Percentiles rank a stretch among this genome's conserved stretches.
Conservation (phyloP, 2,329 filamentous ascomycete genomes). For the Curvularia sp. region DNA sequence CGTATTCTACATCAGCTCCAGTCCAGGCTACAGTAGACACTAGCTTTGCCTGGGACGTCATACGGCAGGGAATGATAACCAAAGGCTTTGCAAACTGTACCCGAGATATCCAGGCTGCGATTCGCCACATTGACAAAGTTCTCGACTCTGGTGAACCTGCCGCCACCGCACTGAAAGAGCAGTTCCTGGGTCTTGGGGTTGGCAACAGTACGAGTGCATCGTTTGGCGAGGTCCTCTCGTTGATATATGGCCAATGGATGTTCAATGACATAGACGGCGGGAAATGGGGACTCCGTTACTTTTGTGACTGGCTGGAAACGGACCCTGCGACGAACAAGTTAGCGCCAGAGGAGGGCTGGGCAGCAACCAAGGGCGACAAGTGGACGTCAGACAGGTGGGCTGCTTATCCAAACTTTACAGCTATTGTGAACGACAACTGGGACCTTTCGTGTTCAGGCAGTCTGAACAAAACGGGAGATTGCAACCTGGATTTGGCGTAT, state of each 20-base stretch:
- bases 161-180: slow-evolving; percentile 54
- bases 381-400: slow-evolving; percentile 54
- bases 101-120: slow-evolving; percentile 57
- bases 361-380: slow-evolving; percentile 43
- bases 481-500: slow-evolving; percentile 50
- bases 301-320: background rate
- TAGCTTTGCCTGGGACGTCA: slow-evolving; percentile 59
- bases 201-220: slow-evolving; percentile 53
- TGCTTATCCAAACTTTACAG: slow-evolving; percentile 48
- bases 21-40: slow-evolving; percentile 59
- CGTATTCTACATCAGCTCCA: slow-evolving; percentile 48
- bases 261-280: background rate
- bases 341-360: background rate
- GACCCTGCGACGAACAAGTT: background rate
- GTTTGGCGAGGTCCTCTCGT: background rate
- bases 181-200: slow-evolving; percentile 57
- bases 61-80: slow-evolving; percentile 55
- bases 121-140: slow-evolving; percentile 58
- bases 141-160: slow-evolving; percentile 45
- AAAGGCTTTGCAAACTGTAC: slow-evolving; percentile 57
- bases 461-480: slow-evolving; percentile 37
- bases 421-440: slow-evolving; percentile 50
- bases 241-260: background rate
- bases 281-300: background rate
- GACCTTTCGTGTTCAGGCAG: slow-evolving; percentile 52